Base-by-base conservation (phyloP, 2,329 filamentous ascomycete genomes). In the Colletotrichum ledebouriae region DNA sequence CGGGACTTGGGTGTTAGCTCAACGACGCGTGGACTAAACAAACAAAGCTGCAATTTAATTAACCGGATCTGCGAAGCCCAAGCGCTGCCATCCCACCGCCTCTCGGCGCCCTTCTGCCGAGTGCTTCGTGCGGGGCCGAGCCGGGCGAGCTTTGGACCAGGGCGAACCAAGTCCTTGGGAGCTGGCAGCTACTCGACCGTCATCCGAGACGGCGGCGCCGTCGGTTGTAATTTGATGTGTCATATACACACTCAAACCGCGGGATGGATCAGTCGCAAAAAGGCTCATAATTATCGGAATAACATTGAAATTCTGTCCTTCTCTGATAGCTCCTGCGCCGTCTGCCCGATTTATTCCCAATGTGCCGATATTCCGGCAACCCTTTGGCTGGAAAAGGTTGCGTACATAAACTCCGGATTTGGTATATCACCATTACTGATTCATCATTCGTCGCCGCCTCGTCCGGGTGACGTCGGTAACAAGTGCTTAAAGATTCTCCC, bases 331-430 rank as follows among this genome's bases (percentile, higher is more conserved):
- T 55, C 50, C 53, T 49, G 37, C 17, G 17, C 15, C 39, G 37
- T 50, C 50, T 55, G 46, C 22, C 37, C 44, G 29, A 58, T 52
- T 17, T 56, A 42, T 39, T 25, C 46, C 33, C 33, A 12, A 68
- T 25, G 22, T 50, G 55, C 55, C 55, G 55, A 42, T 42, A 58
- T 22, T 56, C 56, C 55, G 42, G 25, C 39, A 17, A 34, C 34
- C 22, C 44, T 25, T 52, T 34, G 56, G 42, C 6, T 66, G 55
- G 55, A 57, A n/a, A 37, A 59, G 13, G 29, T 56, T 25, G 15
- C 44, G 50, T 42, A 55, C 47, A 52, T 29, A n/a, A 29, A 60
- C 61, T 66, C 66, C 66, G 55, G 56, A 69, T 39, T 25, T 50
- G 49, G 49, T 66, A 60, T 60, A 6, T 63, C 60, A 39, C 47